Evolutionary conservation across 768 basidiomycete genomes (phyloP), one percentile per base, ranked within the genome.

Genomic region (Boletus rubropictus): DNA sequence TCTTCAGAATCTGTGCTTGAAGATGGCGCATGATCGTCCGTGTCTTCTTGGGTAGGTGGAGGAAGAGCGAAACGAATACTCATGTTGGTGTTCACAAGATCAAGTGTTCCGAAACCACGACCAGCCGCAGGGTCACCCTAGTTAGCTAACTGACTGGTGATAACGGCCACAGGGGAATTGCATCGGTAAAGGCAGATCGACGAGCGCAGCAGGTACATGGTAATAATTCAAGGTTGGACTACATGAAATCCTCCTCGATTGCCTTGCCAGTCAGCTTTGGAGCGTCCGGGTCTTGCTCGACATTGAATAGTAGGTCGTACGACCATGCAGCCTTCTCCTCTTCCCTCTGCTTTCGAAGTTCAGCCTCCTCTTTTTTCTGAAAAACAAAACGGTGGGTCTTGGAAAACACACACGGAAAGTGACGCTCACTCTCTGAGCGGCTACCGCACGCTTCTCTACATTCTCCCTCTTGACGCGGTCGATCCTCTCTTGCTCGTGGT

Each of bases 201-300:
- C 27, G 39, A 28, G 17, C n/a, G 32, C n/a, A n/a, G 29, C 7
- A 20, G 9, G 39, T 45, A 42, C 22, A 25, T 24, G 15, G 29
- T 4, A 43, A 4, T 14, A 28, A n/a, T 21, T 17, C 33, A 31
- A 42, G 4, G 15, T 15, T 17, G 35, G 14, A 46, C 76, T 69
- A 91, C 86, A 92, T 92, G 62, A 92, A 92, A 62, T 92, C 89
- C 40, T 92, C 89, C 63, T 90, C 88, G 59, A 89, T 70, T 57
- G 89, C 89, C 54, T 78, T 75, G 11, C 80, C 86, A 3, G 81
- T 82, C 65, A 79, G 79, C 53, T 70, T 69, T 20, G 72, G 72
- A 10, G 49, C 70, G 27, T 69, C 64, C 10, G 81, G 79, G 22
- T 81, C 81, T 46, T 76, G 77, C 37, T 81, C 79, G 3, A 73